phyloP scores from a whole-genome alignment of 108 stramenopile species.

The Skeletonema menzelii region DNA sequence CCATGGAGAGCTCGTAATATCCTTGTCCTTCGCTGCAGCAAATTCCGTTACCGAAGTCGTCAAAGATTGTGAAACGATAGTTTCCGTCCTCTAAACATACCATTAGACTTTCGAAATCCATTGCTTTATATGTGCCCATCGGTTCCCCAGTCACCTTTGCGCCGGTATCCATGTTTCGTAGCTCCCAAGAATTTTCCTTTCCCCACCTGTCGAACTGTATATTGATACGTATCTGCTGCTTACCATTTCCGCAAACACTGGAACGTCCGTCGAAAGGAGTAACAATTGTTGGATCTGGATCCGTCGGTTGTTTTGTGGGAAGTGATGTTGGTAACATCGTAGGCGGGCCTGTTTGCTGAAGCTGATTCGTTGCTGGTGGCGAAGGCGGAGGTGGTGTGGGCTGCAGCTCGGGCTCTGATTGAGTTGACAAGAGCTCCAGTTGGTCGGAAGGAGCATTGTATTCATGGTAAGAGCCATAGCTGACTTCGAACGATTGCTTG shows the following conservation, averaged over 20 bases:
- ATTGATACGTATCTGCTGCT: conserved; percentile 30
- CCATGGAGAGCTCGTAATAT: conserved; percentile 31
- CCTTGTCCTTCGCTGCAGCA: conserved; percentile 38
- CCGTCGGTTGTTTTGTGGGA: neutral
- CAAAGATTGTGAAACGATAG: conserved; percentile 35
- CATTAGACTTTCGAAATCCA: conserved; percentile 12
- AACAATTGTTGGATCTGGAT: neutral
- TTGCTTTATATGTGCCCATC: conserved; percentile 10
- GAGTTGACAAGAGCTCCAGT: neutral
- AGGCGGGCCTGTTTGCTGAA: neutral
- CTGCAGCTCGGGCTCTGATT: neutral
- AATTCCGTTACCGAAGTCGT: conserved; percentile 44
- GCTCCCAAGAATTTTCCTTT: conserved; percentile 40
- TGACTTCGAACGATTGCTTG: neutral
- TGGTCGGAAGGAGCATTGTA: neutral
- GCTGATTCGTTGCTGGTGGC: neutral
- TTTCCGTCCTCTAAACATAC: conserved; percentile 29
- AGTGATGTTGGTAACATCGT: neutral
- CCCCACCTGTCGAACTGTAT: conserved; percentile 22
- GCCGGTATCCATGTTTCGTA: conserved; percentile 5
- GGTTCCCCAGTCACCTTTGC: conserved; percentile 11
- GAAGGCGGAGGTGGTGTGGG: neutral
- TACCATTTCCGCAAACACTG: neutral
- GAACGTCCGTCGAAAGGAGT: neutral
- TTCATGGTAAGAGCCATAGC: neutral